Conservation (phyloP, 2,329 filamentous ascomycete genomes). For the Sporothrix phasma region DNA sequence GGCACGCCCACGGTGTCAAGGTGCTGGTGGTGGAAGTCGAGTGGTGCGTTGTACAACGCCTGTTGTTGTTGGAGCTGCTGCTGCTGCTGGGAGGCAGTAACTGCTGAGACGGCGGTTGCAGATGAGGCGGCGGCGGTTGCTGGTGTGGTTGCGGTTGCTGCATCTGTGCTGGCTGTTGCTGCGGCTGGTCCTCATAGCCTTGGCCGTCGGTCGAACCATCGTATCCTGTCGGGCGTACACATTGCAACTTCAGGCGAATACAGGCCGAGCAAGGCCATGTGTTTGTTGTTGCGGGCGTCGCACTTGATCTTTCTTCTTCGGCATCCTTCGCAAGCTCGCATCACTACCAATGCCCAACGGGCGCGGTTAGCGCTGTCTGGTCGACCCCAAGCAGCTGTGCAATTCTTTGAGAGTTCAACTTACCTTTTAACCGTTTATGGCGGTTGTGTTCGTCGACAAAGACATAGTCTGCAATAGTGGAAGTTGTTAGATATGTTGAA, state of each 20-base stretch:
- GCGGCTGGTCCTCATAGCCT: conserved; percentile 44
- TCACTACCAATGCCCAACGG: conserved; percentile 49
- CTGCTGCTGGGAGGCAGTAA: conserved; percentile 23
- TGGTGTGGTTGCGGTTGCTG: conserved; percentile 21
- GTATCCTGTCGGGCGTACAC: conserved; percentile 77
- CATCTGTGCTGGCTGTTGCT: conserved; percentile 18
- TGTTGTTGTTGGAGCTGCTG: conserved; percentile 29
- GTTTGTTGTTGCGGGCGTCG: conserved; percentile 91
- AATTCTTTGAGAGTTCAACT: conserved; percentile 13
- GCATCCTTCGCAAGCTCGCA: conserved; percentile 95
- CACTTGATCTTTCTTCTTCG: conserved; percentile 95
- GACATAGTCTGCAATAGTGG: conserved; percentile 66
- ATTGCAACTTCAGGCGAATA: conserved; percentile 82
- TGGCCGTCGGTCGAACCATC: conserved; percentile 46
- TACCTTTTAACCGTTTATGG: conserved; percentile 92
- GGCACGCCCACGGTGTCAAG: not conserved
- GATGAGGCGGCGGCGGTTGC: conserved; percentile 15
- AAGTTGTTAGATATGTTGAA: conserved; percentile 23
- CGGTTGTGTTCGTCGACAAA: conserved; percentile 98
- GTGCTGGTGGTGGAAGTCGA: conserved; percentile 15
- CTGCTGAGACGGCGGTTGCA: conserved; percentile 28
- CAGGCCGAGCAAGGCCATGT: conserved; percentile 96
- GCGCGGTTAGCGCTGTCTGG: not conserved
- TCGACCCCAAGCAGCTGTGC: not conserved
- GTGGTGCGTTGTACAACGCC: conserved; percentile 31